phyloP scores from a whole-genome alignment of 1,284 basidiomycete species.

The Leucoagaricus sp. region DNA sequence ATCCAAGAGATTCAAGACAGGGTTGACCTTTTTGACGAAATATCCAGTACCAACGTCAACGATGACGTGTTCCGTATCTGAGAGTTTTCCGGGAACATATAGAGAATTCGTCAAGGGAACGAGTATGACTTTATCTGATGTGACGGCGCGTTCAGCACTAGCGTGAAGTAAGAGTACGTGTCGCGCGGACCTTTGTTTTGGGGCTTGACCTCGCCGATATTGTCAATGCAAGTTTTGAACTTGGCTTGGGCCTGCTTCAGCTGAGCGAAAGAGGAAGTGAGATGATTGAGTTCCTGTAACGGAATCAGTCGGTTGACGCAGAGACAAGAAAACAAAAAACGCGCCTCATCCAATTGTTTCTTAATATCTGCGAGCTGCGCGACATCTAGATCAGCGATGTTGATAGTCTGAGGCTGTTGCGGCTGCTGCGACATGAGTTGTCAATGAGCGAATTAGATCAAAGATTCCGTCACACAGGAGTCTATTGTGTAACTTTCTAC shows the following conservation, averaged over 20 bases:
- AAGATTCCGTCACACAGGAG: background rate
- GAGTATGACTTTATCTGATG: conserved; percentile 80
- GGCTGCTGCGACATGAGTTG: conserved; percentile 19
- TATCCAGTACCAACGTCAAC: conserved; percentile 97
- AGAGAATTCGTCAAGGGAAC: conserved; percentile 94
- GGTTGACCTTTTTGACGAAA: conserved; percentile 88
- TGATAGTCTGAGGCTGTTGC: conserved; percentile 65
- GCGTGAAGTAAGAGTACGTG: background rate
- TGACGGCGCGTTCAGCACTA: background rate
- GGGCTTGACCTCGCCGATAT: conserved; percentile 77
- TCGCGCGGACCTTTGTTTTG: conserved; percentile 65
- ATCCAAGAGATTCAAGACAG: background rate
- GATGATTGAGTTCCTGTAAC: conserved; percentile 84
- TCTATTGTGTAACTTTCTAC: too few species aligned
- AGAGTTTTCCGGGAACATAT: conserved; percentile 91
- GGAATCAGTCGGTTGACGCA: conserved; percentile 8
- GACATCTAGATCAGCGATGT: conserved; percentile 78
- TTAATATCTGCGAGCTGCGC: conserved; percentile 84
- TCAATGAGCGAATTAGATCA: background rate
- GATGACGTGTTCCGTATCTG: conserved; percentile 84
- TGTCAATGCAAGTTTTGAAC: conserved; percentile 87
- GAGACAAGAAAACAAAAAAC: conserved; percentile 13
- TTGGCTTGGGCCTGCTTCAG: conserved; percentile 92
- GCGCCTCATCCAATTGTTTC: conserved; percentile 86
- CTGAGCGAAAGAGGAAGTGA: conserved; percentile 91